A percentile compares a stretch with the other conserved stretches of the same genome.
These are phyloP conservation scores for Spergularia marina DNA, from an alignment of 148 eudicot species.

Conservation along the genomic window DNA sequence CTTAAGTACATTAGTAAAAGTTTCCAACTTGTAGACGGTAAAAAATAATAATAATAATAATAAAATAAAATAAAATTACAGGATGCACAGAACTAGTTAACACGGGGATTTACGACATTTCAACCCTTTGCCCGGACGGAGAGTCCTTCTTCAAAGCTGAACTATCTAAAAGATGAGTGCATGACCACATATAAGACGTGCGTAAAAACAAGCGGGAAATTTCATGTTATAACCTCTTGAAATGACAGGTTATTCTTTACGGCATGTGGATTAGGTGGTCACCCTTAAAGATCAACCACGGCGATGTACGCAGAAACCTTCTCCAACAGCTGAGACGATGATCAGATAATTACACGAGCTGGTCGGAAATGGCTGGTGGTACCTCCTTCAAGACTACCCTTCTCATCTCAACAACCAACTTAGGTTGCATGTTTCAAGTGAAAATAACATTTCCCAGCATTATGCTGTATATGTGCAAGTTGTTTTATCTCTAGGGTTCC, in stretches of 20 bases:
- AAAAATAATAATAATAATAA: no score
- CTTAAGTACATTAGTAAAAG: no score
- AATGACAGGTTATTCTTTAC: slow-evolving; percentile 53
- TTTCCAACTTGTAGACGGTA: no score
- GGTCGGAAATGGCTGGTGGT: slow-evolving; percentile 55
- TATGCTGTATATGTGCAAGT: background rate
- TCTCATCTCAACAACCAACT: background rate
- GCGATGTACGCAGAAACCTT: slow-evolving; percentile 57
- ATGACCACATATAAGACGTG: background rate
- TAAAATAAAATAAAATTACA: no score
- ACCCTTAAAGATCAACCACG: slow-evolving; percentile 68
- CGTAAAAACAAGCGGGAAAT: background rate
- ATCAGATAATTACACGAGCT: slow-evolving; percentile 32
- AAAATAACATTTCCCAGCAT: background rate
- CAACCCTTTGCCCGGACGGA: no score
- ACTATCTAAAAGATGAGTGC: no score
- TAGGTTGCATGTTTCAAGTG: background rate
- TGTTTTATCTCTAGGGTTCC: no score
- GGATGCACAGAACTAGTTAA: no score
- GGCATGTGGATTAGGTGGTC: slow-evolving; percentile 84
- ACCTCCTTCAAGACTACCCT: slow-evolving; percentile 42
- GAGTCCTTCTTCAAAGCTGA: no score
- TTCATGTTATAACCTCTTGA: background rate
- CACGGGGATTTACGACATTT: no score
- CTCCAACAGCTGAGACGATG: slow-evolving; percentile 26